These are phyloP conservation scores for Penicillium paradoxum DNA, from an alignment of 495 filamentous ascomycete genomes.

Conservation along the genomic window DNA sequence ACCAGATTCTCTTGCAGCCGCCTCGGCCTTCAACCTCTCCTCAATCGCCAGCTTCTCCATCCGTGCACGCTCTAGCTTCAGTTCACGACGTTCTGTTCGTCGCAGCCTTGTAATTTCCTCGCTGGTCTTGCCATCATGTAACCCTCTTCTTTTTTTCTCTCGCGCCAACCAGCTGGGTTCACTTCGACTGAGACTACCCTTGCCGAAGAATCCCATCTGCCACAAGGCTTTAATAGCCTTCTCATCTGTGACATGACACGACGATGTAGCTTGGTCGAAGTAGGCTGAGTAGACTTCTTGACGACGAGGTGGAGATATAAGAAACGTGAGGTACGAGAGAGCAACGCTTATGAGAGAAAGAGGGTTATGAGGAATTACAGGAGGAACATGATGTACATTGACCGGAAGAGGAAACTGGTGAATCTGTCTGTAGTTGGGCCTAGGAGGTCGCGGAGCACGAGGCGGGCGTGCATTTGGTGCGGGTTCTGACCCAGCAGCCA, in stretches of 20 bases:
- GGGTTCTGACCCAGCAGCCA: conserved; percentile 8
- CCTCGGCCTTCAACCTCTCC: conserved; percentile 60
- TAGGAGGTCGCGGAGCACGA: conserved; percentile 44
- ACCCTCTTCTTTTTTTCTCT: conserved; percentile 66
- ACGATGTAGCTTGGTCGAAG: conserved; percentile 74
- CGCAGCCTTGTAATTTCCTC: conserved; percentile 75
- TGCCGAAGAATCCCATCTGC: conserved; percentile 95
- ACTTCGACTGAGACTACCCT: conserved; percentile 85
- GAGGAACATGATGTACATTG: conserved; percentile 72
- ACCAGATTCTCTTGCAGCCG: conserved; percentile 34
- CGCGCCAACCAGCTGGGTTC: conserved; percentile 89
- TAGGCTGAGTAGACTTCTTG: conserved; percentile 70
- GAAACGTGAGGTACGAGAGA: conserved; percentile 68
- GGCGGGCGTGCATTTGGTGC: conserved; percentile 17
- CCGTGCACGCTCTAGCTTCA: conserved; percentile 87
- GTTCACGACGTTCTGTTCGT: conserved; percentile 71
- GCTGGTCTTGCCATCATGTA: conserved; percentile 58
- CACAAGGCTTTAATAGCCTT: conserved; percentile 73
- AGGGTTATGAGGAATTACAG: conserved; percentile 88
- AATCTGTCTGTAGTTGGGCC: conserved; percentile 63
- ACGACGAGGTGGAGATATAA: conserved; percentile 59
- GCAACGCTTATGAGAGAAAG: conserved; percentile 75
- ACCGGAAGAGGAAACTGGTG: conserved; percentile 79
- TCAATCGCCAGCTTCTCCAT: conserved; percentile 77
- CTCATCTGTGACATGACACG: conserved; percentile 78